Base-by-base conservation (phyloP, 345 rosid genomes). In the Geranium brycei region DNA sequence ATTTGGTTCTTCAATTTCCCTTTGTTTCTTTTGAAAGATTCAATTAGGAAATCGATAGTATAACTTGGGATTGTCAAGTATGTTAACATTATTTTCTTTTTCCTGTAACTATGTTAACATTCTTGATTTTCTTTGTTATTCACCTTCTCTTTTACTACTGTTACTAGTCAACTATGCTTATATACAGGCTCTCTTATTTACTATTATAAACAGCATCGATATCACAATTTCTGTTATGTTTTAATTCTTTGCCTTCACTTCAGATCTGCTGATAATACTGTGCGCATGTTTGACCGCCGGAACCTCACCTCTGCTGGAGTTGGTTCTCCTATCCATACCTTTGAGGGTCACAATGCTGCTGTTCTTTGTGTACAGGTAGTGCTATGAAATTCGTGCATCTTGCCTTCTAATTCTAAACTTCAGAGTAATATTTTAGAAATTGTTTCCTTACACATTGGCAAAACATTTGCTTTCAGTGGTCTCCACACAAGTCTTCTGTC, bases 321-420 rank as follows among this genome's bases (percentile, higher is more conserved):
- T 51, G 90, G 90, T 51, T 67, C 82, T 12, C 96, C 97, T 13
- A 73, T 85, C 62, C 80, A 89, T 69, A 85, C 77, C 62, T 86
- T 88, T 63, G 88, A 74, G 72, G 96, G 91, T 68, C 97, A 91
- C 72, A 77, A 62, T 74, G 95, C 89, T 73, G 82, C 95, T 17
- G 95, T 91, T 64, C 91, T 88, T 64, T 91, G 96, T 77, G 95
- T 89, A 51, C 97, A 91, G 91, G 96, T 82, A 17, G 14, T 47
- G 66, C 35, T 53, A 0, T 35, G 31, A 55, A 63, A 47, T 17
- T n/a, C 64, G 31, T 51, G 30, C 63, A 15, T 16, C 61, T 28
- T 57, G 17, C n/a, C 18, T 41, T 17, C 19, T 28, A n/a, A 30
- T 31, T 47, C n/a, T 8, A 40, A 56, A 28, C 61, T 57, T 17